Percentiles rank a stretch among this genome's conserved stretches.
phyloP scores from a whole-genome alignment of 345 rosid species.

The Dipteronia sinensis region DNA sequence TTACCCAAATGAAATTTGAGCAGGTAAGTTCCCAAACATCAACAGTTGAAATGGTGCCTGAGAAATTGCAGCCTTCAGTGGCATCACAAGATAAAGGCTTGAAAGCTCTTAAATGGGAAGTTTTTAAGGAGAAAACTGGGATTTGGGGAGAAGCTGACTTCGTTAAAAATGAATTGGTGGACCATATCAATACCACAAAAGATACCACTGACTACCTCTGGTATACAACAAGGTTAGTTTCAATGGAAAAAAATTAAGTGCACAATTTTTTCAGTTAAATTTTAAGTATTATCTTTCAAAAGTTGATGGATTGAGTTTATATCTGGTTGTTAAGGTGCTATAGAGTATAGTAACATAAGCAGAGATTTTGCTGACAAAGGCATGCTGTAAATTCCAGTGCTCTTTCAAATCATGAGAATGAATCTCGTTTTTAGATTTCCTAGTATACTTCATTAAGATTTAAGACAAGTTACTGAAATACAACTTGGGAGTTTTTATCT shows the following conservation, averaged over 20 bases:
- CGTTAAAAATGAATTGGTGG: conserved; percentile 58
- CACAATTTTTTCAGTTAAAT: background rate
- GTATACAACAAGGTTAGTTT: conserved; percentile 86
- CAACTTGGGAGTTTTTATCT: background rate
- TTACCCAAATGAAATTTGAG: conserved; percentile 18
- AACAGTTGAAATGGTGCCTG: conserved; percentile 77
- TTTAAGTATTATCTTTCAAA: background rate
- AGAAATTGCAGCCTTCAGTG: conserved; percentile 50
- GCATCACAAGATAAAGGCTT: conserved; percentile 25
- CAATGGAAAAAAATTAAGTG: conserved; percentile 11
- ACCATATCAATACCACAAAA: conserved; percentile 83
- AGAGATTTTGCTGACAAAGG: background rate
- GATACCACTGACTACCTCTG: conserved; percentile 94
- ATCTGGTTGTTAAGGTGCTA: background rate
- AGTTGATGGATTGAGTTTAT: background rate
- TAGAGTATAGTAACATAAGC: background rate
- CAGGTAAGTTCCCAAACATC: conserved; percentile 75
- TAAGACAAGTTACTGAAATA: background rate
- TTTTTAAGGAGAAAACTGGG: conserved; percentile 68
- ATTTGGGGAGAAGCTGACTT: conserved; percentile 78
- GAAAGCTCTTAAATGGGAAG: conserved; percentile 67
- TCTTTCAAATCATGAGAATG: background rate
- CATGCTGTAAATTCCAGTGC: background rate
- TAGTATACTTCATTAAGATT: background rate
- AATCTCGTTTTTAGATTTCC: background rate